Evolutionary conservation across 805 yeast genomes (phyloP), one percentile per base, ranked within the genome.

Genomic region (Monosporozyma aquatica): DNA sequence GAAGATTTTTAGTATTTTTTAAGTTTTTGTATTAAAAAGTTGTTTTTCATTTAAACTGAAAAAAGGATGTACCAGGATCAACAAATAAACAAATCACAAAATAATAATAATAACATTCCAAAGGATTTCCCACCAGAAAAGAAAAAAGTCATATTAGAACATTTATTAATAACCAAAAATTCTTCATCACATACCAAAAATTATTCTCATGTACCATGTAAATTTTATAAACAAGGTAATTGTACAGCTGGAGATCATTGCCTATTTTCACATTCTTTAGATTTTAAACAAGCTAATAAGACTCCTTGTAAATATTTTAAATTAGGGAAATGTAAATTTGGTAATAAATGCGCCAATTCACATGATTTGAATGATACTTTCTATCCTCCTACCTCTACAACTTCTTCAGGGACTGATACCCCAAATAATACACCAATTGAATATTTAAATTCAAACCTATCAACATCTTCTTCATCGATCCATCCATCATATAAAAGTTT

Each of bases 281-380:
- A 80, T 43, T 69, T 74, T 5, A 59, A 70, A n/a, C 64, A 61
- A 8, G 62, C 61, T 6, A 71, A 71, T 39, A 65, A 64, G 42
- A 67, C 68, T 3, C 55, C 67, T 27, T 90, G 98, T 71, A 89
- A 87, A 69, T 90, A 89, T 64, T 90, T 86, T 62, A 92, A 83
- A 55, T 85, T 85, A 65, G 97, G 97, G n/a, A 87, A 87, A 58
- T 90, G 98, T 65, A 87, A 87, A 65, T 90, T 90, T 62, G 98
- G 98, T 4, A 68, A 76, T 40, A 89, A 87, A 56, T 90, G 98
- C 68, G 97, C 96, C 1, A 74, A 90, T 55, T 95, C 95, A 6
- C 98, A 90, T 64, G 14, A 20, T 22, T 21, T 27, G 13, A 23
- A 23, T 23, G 9, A 11, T 14, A 11, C 17, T 28, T 10, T 13